Base-by-base conservation (phyloP, 352 stramenopile genomes). In the Phytophthora foliorum region DNA sequence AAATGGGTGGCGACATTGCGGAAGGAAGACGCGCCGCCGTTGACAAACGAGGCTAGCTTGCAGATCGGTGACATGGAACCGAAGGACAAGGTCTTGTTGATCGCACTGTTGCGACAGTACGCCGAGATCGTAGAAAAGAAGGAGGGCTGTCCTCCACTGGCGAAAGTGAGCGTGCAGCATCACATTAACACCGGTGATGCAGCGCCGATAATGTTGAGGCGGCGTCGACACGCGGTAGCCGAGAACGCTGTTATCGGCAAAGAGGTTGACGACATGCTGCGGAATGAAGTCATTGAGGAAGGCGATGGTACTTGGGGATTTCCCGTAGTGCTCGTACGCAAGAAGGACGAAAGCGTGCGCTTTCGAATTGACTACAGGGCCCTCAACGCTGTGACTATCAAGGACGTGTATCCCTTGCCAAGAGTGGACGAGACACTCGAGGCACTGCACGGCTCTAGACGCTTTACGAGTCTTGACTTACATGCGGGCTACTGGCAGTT, bases 331-430 rank as follows among this genome's bases (percentile, higher is more conserved):
- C 22, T 77, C 0, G 59, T 74, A 1, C 29, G 4, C 4, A 38
- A 38, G 32, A 38, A 38, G 32, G 32, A 38, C 11, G 32, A 6
- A 3, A 38, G 8, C 9, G 63, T 71, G 0, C 39, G 63, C 2
- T 77, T 77, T 34, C 71, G 69, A 21, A 56, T 77, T 7, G 69
- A 77, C 34, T 73, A 74, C 24, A n/a, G 51, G 1, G 53, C 69
- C 1, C n/a, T 70, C 6, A 77, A 77, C 42, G 21, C 46, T 8
- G 22, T 58, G 2, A 58, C 51, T 0, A 3, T 38, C 0, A 66
- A 68, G 32, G 69, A 77, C 25, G 54, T 73, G n/a, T 75, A 75
- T n/a, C 27, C 60, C 3, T 27, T 70, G 32, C 67, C 41, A 17
- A 3, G 60, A 1, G 61, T 70, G 21, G 55, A 75, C 19, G 57